Conservation (phyloP, 139 green algal species). For the Picochlorum sp. region DNA sequence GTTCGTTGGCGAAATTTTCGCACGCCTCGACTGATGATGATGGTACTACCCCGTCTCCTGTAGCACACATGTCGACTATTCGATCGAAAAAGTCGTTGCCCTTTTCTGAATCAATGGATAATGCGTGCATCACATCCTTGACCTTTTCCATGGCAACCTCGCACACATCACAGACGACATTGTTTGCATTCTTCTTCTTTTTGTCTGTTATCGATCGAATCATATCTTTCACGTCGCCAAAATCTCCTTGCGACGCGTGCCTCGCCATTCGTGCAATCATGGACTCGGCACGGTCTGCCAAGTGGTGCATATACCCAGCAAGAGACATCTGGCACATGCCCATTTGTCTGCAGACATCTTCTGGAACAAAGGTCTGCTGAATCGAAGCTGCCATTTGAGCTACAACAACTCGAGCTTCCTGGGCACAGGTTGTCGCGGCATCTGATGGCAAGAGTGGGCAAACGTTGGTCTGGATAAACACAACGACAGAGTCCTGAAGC, state of each 20-base stretch:
- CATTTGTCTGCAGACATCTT: constrained; percentile 12
- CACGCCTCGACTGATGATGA: background rate
- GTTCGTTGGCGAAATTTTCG: too few relatives aligned
- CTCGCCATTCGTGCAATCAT: background rate
- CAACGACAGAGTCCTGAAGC: constrained; percentile 2
- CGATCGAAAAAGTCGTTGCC: background rate
- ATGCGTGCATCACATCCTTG: background rate
- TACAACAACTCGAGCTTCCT: constrained; percentile 23
- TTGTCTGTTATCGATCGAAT: background rate
- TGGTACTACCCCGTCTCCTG: background rate
- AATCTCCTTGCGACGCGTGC: background rate
- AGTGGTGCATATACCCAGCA: too few relatives aligned
- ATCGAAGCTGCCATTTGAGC: background rate
- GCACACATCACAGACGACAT: background rate
- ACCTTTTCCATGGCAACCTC: background rate
- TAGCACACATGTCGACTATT: background rate
- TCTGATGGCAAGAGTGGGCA: constrained; percentile 1
- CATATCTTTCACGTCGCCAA: background rate
- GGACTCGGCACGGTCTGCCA: background rate
- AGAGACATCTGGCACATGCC: constrained; percentile 11
- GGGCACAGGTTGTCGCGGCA: background rate
- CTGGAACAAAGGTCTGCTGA: background rate
- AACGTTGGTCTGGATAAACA: constrained; percentile 2
- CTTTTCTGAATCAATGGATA: background rate
- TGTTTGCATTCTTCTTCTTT: background rate